Evolutionary conservation across 169 alveolate genomes (phyloP), one percentile per base, ranked within the genome.

Genomic region (Amoebophrya sp.): DNA sequence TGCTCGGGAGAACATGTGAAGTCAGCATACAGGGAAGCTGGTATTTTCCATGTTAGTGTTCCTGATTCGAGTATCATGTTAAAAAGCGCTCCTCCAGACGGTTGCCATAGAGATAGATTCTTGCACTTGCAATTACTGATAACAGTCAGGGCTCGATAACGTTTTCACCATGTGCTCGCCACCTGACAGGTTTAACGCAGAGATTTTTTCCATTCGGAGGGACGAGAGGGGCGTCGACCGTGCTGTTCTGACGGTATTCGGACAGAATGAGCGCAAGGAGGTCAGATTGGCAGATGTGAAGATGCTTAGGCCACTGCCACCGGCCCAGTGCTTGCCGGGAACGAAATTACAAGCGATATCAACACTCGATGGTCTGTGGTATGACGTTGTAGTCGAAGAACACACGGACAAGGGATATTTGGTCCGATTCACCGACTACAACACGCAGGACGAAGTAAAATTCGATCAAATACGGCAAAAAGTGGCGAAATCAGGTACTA

Each of bases 171-270:
- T n/a, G n/a, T n/a, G n/a, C n/a, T n/a, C n/a, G n/a, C n/a, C 83
- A 65, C 33, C 2, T 1, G 2, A 65, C 12, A 65, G 83, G 83
- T 65, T 26, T 36, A 65, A 65, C 83, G 83, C 83, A 6, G 83
- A 65, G 83, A 18, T 65, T 6, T 65, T 12, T 18, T 1, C 2
- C 36, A 26, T 65, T 6, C 83, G 83, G 2, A 1, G 33, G 33
- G 83, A 65, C 83, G 83, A 65, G 83, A 29, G 83, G 36, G 83
- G 83, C 38, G 83, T 65, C 26, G 83, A 65, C 83, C 83, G 83
- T 36, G 83, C 83, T 36, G 26, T 65, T 29, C 33, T 65, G 83
- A 65, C 83, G 39, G 83, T 65, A 0, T 65, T 65, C 26, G 83
- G 83, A 29, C 38, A 65, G 83, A 29, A 36, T 6, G 83, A 65